Base-by-base conservation (phyloP, 495 filamentous ascomycete species). In the Aspergillus steynii region DNA sequence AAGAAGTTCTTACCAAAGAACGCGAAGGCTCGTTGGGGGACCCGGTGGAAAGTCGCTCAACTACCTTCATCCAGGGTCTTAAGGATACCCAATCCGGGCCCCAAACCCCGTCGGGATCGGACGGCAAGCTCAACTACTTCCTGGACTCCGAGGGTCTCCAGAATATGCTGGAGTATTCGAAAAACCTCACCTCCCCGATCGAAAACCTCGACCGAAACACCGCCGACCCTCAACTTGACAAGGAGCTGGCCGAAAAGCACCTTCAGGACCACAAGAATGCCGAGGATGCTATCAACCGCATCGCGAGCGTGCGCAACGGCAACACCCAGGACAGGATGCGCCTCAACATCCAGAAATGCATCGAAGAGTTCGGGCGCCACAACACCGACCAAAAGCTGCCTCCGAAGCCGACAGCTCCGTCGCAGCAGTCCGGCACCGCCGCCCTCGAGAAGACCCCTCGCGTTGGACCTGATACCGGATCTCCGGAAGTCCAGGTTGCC, bases 401-500 rank as follows among this genome's bases (percentile, higher is more conserved):
- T 20, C 83, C 85, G 3, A 87, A 86, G 37, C 76, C 80, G 46
- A 68, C 77, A 4, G 65, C 70, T 49, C 58, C 72, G 34, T 49
- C 65, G 53, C 59, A 73, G 54, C 62, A 68, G 31, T 66, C 61
- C 45, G 68, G 64, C 14, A 61, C 72, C 5, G 61, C 59, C 15
- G 71, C 71, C 45, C 67, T 63, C 4, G 68, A 79, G 50, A 82
- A 83, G 70, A 88, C 84, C 0, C 85, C 86, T 20, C 88, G 95
- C 5, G 88, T 88, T 12, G 95, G 95, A 0, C 89, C 86, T 0
- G 95, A 99, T 73, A 97, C 93, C 9, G 95, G 95, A 3, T 94
- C 89, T 57, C 88, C 89, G 25, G 95, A 99, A 75, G 95, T 99
- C 50, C 95, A 99, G 80, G 92, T 93, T 63, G 93, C 92, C n/a